Conservation (phyloP, 1,284 basidiomycete species). For the Ustilago trichophora region DNA sequence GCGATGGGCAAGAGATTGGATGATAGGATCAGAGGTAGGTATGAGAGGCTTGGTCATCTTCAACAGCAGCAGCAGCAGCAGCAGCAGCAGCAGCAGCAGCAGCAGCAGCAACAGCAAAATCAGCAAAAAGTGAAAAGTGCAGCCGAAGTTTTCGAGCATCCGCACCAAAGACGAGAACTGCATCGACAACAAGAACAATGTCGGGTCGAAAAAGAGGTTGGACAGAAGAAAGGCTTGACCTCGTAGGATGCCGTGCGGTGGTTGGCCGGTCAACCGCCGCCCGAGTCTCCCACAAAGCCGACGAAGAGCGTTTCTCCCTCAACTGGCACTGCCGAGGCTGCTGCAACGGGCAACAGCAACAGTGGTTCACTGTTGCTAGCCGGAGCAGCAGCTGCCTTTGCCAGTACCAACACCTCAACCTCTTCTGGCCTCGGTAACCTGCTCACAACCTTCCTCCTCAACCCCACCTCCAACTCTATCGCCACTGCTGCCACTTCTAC, state of each 20-base stretch:
- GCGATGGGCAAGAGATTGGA: conserved; percentile 7
- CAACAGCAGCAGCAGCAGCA: conserved; percentile 11
- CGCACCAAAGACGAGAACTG: no score
- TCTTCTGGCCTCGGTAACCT: conserved; percentile 7
- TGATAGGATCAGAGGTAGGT: conserved; percentile 26
- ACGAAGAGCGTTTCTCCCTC: no score
- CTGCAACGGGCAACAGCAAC: not conserved
- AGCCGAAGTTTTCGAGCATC: no score
- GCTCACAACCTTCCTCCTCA: conserved; percentile 9
- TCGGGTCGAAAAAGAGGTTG: no score
- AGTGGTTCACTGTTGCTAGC: conserved; percentile 8
- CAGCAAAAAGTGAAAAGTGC: no score
- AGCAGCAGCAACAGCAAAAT: not conserved
- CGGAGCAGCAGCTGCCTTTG: conserved; percentile 6
- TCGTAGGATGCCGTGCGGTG: conserved; percentile 23
- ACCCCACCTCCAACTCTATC: not conserved
- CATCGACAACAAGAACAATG: not conserved
- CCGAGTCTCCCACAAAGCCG: not conserved
- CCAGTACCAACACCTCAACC: not conserved
- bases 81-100: conserved; percentile 4
- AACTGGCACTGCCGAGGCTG: not conserved
- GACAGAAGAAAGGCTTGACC: no score
- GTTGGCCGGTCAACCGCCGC: conserved; percentile 6
- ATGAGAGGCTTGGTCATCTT: conserved; percentile 28
- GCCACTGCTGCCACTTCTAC: not conserved